Evolutionary conservation across 805 yeast species (phyloP), one percentile per base, ranked within the genome.

Genomic region (Isabelozyma rhagii): DNA sequence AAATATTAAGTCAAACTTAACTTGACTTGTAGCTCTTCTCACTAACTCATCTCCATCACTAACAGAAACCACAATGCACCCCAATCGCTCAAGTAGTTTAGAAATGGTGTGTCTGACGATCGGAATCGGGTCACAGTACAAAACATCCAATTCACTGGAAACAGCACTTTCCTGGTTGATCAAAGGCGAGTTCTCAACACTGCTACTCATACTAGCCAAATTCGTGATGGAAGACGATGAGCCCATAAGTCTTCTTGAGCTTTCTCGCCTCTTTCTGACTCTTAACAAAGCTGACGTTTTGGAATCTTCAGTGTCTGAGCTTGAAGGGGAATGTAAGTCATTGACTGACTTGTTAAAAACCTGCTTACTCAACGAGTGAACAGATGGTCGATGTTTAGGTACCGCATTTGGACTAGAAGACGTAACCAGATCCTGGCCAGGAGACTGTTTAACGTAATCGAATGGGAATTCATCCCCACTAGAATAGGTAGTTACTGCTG

Each of bases 51-150:
- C 93, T 1, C 96, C 97, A 51, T 84, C 83, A 0, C 83, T 73
- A 6, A 89, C 87, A 2, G 87, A 74, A 4, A 89, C 87, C 8
- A 90, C 96, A 10, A 85, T 82, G 68, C 96, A 90, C 0, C 96
- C 96, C 21, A 84, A 62, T 47, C 77, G 75, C 51, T 82, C 89
- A 50, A 93, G 71, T 53, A 84, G 76, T 51, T 78, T 80, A 41
- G 82, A 78, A 27, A 85, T 78, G 11, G 89, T 76, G 59, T 81
- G 88, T 45, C 96, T 69, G 56, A 89, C 84, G 49, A 86, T 86
- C 0, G 97, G 94, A 51, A 89, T 88, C 2, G 94, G 90, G 59
- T 90, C 97, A 66, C 97, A 91, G 11, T 90, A 72, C 43, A 93
- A 71, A 4, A 91, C 84, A 62, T 89, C 92, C 56, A 87, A 65